These are phyloP conservation scores for Berkeleyomyces rouxiae DNA, from an alignment of 2,329 filamentous ascomycete genomes.

Conservation along the genomic window DNA sequence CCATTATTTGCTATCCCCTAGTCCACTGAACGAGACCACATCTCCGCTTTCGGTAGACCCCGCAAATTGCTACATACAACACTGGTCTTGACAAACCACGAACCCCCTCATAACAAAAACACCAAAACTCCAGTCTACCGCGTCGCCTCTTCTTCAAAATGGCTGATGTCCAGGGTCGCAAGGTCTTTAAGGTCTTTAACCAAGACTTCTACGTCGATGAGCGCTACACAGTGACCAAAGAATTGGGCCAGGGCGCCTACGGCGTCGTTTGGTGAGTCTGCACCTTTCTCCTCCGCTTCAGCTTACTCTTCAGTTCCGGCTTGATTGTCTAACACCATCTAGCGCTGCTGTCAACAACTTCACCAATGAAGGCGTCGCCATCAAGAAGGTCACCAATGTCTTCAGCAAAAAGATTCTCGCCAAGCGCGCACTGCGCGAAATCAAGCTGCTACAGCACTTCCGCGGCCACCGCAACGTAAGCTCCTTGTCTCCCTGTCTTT, in stretches of 20 bases:
- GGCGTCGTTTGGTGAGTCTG: slow-evolving; percentile 79
- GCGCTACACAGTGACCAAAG: slow-evolving; percentile 96
- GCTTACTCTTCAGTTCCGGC: not conserved
- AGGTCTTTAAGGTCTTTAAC: slow-evolving; percentile 99
- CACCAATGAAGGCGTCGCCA: slow-evolving; percentile 83
- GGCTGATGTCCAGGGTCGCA: slow-evolving; percentile 41
- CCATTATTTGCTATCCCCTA: not conserved
- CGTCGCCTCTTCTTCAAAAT: slow-evolving; percentile 18
- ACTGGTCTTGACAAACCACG: too few relatives aligned
- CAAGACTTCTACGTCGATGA: slow-evolving; percentile 98
- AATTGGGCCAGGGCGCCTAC: slow-evolving; percentile 93
- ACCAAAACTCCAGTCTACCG: not conserved
- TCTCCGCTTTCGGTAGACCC: not conserved
- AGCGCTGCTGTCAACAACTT: slow-evolving; percentile 86
- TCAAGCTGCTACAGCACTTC: slow-evolving; percentile 97
- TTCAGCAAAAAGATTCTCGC: slow-evolving; percentile 99
- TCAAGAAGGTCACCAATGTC: slow-evolving; percentile 99
- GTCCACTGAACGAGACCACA: not conserved
- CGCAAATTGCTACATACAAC: not conserved
- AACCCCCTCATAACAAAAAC: too few relatives aligned
- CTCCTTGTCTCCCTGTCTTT: not conserved
- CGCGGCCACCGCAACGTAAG: slow-evolving; percentile 71
- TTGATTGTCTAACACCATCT: slow-evolving; percentile 12
- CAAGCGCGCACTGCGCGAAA: slow-evolving; percentile 93
- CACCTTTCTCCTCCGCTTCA: not conserved